A percentile compares a stretch with the other conserved stretches of the same genome.
These are phyloP conservation scores for Populus deltoides DNA, from an alignment of 345 rosid species.

Conservation along the genomic window DNA sequence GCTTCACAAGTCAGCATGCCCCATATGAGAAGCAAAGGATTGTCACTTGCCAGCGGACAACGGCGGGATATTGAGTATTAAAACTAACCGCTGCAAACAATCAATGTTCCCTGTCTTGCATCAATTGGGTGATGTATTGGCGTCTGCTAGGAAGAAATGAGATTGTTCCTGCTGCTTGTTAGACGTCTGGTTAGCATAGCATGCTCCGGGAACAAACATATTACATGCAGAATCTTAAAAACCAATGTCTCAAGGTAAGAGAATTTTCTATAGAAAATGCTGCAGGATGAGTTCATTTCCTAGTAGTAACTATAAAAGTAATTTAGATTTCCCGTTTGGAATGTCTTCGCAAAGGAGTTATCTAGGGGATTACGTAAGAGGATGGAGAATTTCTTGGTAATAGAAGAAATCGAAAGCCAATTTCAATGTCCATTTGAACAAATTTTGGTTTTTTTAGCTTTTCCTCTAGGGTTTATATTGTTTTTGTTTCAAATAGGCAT, in stretches of 20 bases:
- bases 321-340: too few relatives aligned
- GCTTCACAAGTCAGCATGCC: constrained; percentile 1
- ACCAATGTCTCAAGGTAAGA: too few relatives aligned
- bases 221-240: too few relatives aligned
- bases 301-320: not conserved
- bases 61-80: constrained; percentile 1
- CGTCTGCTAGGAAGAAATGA: not conserved
- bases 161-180: not conserved
- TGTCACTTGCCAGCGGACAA: constrained; percentile 8
- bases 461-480: not conserved
- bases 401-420: not conserved
- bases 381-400: too few relatives aligned
- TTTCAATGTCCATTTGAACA: not conserved
- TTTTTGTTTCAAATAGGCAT: not conserved
- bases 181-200: not conserved
- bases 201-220: too few relatives aligned
- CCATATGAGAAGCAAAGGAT: constrained; percentile 13
- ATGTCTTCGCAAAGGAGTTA: too few relatives aligned
- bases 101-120: constrained; percentile 8
- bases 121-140: constrained; percentile 7
- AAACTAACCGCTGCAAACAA: too few relatives aligned
- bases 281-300: not conserved
- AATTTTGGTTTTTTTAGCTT: not conserved
- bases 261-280: too few relatives aligned
- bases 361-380: too few relatives aligned